Evolutionary conservation across 345 rosid genomes (phyloP), one percentile per base, ranked within the genome.

Genomic region (Populus nigra): DNA sequence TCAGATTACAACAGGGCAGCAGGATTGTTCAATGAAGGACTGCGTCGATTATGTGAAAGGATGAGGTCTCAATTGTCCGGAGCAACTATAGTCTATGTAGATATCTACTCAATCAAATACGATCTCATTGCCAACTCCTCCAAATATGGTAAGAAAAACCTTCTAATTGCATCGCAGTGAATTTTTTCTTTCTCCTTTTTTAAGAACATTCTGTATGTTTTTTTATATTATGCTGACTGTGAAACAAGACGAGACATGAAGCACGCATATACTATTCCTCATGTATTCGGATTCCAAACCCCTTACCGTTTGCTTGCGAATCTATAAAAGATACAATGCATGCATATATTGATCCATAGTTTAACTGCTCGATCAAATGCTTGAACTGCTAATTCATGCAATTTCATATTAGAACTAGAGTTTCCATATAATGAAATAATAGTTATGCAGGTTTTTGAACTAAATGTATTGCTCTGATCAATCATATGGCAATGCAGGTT

Each of bases 61-160:
- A 80, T 91, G 82, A 87, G 87, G 74, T 79, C 84, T 1, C 86
- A 87, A 62, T 75, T 91, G 63, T 76, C 69, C n/a, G 91, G 84
- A 70, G 90, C 96, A 22, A 67, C 86, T 7, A 84, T 92, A 18
- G 90, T 88, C 10, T 88, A 94, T 74, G 88, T 92, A 27, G 98
- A 94, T 73, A 82, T 94, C 12, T 94, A 87, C 76, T 72, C 93
- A 55, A 88, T 92, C 81, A 92, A 94, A 76, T 87, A 88, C 22
- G 91, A 91, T 80, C 94, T 94, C 77, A 90, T 92, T 57, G 87
- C 90, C 74, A 90, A 86, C 66, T 76, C 94, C 82, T 68, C 79
- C 29, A 85, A 80, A 45, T 84, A 91, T 62, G 92, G 97, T 90
- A 83, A 81, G 82, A 43, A 69, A 13, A 69, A 8, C 27, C 5